Conservation (phyloP, 441 rosid species). For the Pelargonium fulgidum region DNA sequence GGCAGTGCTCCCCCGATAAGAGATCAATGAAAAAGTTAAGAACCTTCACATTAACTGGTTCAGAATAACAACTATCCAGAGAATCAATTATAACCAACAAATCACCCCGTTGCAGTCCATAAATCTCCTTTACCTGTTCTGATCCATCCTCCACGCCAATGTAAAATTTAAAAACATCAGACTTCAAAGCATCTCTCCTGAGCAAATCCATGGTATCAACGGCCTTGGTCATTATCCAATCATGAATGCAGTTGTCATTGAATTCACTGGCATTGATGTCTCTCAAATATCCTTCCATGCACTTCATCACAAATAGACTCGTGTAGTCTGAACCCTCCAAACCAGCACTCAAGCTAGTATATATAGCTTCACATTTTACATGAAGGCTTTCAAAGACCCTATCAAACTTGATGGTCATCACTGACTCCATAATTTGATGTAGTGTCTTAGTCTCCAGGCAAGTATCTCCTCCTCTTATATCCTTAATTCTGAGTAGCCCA, state of each 20-base stretch:
- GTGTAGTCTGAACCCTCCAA: conserved; percentile 52
- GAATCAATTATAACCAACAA: conserved; percentile 72
- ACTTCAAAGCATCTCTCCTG: conserved; percentile 62
- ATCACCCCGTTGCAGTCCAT: conserved; percentile 59
- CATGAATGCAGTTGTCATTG: conserved; percentile 52
- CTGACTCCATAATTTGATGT: conserved; percentile 54
- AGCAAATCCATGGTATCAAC: conserved; percentile 72
- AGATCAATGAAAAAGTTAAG: conserved; percentile 83
- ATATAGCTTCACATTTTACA: conserved; percentile 69
- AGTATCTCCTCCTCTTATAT: conserved; percentile 32
- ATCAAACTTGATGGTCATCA: conserved; percentile 74
- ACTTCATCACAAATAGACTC: conserved; percentile 67
- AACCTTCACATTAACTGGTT: conserved; percentile 71
- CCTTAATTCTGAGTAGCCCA: conserved; percentile 53
- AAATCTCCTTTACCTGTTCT: conserved; percentile 43
- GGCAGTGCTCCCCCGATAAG: conserved; percentile 61
- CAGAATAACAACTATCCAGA: conserved; percentile 67
- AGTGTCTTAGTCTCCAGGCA: conserved; percentile 46
- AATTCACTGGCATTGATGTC: conserved; percentile 51
- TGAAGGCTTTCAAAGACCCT: conserved; percentile 61
- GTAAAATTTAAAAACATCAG: conserved; percentile 54
- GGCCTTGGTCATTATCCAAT: conserved; percentile 64
- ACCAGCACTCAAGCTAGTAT: conserved; percentile 44
- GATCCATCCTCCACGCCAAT: conserved; percentile 56
- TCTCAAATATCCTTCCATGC: conserved; percentile 72